Evolutionary conservation across 164 flowering plant genomes (phyloP), one percentile per base, ranked within the genome.

Genomic region (Macadamia integrifolia): DNA sequence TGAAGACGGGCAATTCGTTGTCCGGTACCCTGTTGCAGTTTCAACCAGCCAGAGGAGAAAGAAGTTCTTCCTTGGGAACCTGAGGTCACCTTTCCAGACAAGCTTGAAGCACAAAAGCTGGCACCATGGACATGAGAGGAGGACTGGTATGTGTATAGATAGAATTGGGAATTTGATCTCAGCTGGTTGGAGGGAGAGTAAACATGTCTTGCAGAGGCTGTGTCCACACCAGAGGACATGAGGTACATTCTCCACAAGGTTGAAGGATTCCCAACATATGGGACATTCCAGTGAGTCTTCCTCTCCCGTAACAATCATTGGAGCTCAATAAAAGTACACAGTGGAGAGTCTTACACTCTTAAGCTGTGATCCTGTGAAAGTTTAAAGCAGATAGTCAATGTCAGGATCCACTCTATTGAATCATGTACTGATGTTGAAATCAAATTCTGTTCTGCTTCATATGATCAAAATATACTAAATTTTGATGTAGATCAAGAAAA

Each of bases 111-210:
- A 87, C 50, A 86, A 69, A 15, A 85, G 68, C 66, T 86, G 80
- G 72, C 97, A 90, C 93, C 93, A 88, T 0, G 92, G 97, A 62
- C 97, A 90, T 17, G 90, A 82, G 23, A 90, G 70, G 71, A 88
- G 79, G 71, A 86, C 73, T 0, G 93, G 97, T 32, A 88, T 70
- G 72, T 78, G 82, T 60, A 87, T 61, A 40, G 79, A 80, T 35
- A 76, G 78, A 23, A 79, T 46, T n/a, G 84, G 80, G 58, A 86
- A 68, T 71, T 81, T 84, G 59, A 85, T 29, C 11, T 79, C 57
- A 32, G 89, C 85, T 75, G 79, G 72, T 40, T 70, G 87, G 31
- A 88, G 82, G 43, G 86, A 84, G 8, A 87, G 66, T 35, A 86
- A 71, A 67, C 97, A 91, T 59, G 81, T 81, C 70, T 86, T 85